A percentile compares a stretch with the other conserved stretches of the same genome.
phyloP scores from a whole-genome alignment of 2,329 filamentous ascomycete species.

The Pseudocercospora cruenta region DNA sequence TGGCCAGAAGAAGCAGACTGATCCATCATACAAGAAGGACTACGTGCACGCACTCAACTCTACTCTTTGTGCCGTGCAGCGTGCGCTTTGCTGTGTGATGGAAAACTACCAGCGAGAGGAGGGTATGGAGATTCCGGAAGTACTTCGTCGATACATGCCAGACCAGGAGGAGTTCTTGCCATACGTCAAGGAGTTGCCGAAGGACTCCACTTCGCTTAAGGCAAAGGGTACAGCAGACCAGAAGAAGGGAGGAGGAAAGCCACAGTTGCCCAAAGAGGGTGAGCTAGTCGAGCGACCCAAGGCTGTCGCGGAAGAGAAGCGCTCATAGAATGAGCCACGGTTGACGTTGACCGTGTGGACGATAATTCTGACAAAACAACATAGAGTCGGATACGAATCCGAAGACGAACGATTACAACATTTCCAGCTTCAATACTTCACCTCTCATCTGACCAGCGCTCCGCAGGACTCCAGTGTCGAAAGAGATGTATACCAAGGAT shows the following conservation, averaged over 20 bases:
- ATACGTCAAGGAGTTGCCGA: constrained; percentile 82
- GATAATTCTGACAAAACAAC: too few species aligned
- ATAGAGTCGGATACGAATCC: neutral
- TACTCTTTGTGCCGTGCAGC: constrained; percentile 86
- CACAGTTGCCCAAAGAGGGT: constrained; percentile 36
- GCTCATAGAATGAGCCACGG: constrained; percentile 15
- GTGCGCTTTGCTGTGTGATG: constrained; percentile 89
- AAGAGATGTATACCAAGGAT: too few species aligned
- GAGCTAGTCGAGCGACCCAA: constrained; percentile 41
- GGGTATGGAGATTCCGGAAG: constrained; percentile 78
- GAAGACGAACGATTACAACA: too few species aligned
- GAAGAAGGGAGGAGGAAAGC: constrained; percentile 27
- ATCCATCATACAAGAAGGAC: constrained; percentile 74
- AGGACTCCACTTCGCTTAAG: constrained; percentile 69
- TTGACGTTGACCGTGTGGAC: too few species aligned
- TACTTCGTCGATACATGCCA: constrained; percentile 85
- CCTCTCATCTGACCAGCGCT: too few species aligned
- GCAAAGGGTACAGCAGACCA: constrained; percentile 41
- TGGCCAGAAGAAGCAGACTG: constrained; percentile 82
- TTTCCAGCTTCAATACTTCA: too few species aligned
- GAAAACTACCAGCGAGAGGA: constrained; percentile 97
- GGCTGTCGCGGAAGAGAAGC: constrained; percentile 36
- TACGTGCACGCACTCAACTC: constrained; percentile 94
- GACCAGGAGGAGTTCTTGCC: constrained; percentile 87
- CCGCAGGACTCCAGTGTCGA: too few species aligned